Evolutionary conservation across 1,284 basidiomycete species (phyloP).

Genomic region (Mycena sp.): DNA sequence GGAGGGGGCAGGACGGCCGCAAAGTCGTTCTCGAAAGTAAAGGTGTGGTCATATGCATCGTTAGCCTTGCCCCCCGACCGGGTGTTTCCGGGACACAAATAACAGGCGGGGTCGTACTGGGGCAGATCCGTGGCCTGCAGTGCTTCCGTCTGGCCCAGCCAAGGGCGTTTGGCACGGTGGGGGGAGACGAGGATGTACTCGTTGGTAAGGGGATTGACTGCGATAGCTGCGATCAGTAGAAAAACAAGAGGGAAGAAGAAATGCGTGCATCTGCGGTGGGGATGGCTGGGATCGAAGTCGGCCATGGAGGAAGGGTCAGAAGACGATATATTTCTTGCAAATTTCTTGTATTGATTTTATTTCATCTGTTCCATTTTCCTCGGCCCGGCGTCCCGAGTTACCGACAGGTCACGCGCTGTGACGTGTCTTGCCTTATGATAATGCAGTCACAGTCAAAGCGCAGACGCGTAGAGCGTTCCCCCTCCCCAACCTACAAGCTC

Average conservation of each 20-base stretch:
- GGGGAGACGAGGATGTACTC: slow-evolving; percentile 88
- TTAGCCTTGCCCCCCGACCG: slow-evolving; percentile 83
- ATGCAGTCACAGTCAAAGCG: slow-evolving; percentile 50
- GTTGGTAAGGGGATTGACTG: slow-evolving; percentile 82
- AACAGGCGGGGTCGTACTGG: slow-evolving; percentile 83
- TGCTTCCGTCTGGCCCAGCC: slow-evolving; percentile 86
- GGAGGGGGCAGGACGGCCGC: slow-evolving; percentile 80
- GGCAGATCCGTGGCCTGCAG: slow-evolving; percentile 65
- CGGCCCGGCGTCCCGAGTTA: not conserved
- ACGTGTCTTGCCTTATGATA: slow-evolving; percentile 23
- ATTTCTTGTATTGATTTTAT: too few relatives aligned
- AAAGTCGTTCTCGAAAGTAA: slow-evolving; percentile 88
- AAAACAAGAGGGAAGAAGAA: not conserved
- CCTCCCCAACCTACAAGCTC: slow-evolving; percentile 70
- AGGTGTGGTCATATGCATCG: slow-evolving; percentile 75
- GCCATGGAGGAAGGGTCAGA: slow-evolving; percentile 51
- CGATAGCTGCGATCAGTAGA: slow-evolving; percentile 15
- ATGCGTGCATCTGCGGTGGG: slow-evolving; percentile 75
- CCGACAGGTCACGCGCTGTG: too few relatives aligned
- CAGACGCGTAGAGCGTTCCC: slow-evolving; percentile 60
- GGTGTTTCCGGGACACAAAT: slow-evolving; percentile 90
- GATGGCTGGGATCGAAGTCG: slow-evolving; percentile 72
- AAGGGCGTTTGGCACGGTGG: slow-evolving; percentile 84
- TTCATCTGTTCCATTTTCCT: not conserved
- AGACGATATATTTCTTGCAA: not conserved